Evolutionary conservation across 345 rosid species (phyloP).

Genomic region (Viola odorata): DNA sequence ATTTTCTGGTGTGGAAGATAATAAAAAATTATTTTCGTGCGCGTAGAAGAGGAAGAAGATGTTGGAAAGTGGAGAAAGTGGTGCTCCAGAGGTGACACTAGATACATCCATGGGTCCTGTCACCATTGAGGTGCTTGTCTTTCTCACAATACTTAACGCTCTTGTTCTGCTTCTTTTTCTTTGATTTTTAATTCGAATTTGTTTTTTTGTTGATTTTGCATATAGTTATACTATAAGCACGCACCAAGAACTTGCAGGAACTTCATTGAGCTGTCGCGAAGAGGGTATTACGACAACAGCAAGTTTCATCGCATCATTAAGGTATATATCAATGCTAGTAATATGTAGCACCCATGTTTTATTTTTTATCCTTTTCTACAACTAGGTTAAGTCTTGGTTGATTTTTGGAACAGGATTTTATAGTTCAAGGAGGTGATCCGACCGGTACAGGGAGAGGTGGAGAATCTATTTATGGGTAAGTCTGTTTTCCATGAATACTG

Average conservation of each 20-base stretch:
- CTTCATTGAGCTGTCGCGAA: slow-evolving; percentile 79
- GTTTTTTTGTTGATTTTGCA: neutral
- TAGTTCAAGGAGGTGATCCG: slow-evolving; percentile 98
- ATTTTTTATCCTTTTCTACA: neutral
- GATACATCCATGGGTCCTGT: slow-evolving; percentile 94
- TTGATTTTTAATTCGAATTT: neutral
- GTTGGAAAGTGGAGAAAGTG: slow-evolving; percentile 75
- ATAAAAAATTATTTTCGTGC: neutral
- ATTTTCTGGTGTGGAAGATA: neutral
- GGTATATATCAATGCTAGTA: slow-evolving; percentile 26
- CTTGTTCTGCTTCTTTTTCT: neutral
- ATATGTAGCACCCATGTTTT: neutral
- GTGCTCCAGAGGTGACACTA: slow-evolving; percentile 82
- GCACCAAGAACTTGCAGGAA: slow-evolving; percentile 93
- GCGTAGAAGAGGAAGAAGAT: slow-evolving; percentile 19
- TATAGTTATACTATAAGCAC: slow-evolving; percentile 80
- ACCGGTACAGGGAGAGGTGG: slow-evolving; percentile 97
- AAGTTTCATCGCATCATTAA: slow-evolving; percentile 86
- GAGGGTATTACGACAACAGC: slow-evolving; percentile 78
- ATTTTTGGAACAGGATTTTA: slow-evolving; percentile 61
- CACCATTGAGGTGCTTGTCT: slow-evolving; percentile 61
- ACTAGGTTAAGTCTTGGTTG: neutral
- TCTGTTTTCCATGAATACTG: neutral
- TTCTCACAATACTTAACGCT: neutral
- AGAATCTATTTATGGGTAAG: slow-evolving; percentile 85